Conservation (phyloP, 768 basidiomycete genomes). For the Lactarius tabidus region DNA sequence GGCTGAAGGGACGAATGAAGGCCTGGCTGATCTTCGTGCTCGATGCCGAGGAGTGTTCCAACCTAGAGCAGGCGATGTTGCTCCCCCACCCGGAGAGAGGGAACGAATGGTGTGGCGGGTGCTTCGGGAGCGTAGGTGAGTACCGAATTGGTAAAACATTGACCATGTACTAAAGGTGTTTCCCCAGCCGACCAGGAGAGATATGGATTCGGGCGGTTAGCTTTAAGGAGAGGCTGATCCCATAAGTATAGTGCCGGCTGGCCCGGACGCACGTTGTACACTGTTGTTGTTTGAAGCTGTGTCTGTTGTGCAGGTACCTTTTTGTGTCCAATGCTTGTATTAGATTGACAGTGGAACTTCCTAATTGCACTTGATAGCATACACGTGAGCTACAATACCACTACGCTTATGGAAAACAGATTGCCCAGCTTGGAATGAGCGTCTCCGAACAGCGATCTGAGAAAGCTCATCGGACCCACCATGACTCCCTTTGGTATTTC, state of each 20-base stretch:
- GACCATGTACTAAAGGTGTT: conserved; percentile 5
- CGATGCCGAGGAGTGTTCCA: conserved; percentile 71
- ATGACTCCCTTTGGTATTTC: too few species aligned
- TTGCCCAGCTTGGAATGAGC: background rate
- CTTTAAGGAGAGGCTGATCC: conserved; percentile 57
- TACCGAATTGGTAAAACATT: conserved; percentile 16
- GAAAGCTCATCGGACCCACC: too few species aligned
- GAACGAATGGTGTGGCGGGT: conserved; percentile 61
- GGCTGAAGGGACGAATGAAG: conserved; percentile 84
- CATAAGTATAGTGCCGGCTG: conserved; percentile 16
- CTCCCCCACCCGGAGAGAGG: conserved; percentile 42
- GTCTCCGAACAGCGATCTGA: too few species aligned
- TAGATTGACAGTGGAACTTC: background rate
- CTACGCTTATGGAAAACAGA: background rate
- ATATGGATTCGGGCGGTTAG: conserved; percentile 67
- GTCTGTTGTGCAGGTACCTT: background rate
- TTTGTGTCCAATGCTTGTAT: background rate
- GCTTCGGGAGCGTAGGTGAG: conserved; percentile 73
- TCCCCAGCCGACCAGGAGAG: conserved; percentile 62
- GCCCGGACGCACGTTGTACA: conserved; percentile 28
- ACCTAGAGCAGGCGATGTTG: conserved; percentile 45
- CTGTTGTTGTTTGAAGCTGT: conserved; percentile 4
- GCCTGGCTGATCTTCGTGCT: conserved; percentile 69
- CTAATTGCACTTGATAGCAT: background rate
- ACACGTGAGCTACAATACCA: background rate